A percentile compares a stretch with the other conserved stretches of the same genome.
These are phyloP conservation scores for Cryptosporidium sp. DNA, from an alignment of 169 alveolate species.

Conservation along the genomic window DNA sequence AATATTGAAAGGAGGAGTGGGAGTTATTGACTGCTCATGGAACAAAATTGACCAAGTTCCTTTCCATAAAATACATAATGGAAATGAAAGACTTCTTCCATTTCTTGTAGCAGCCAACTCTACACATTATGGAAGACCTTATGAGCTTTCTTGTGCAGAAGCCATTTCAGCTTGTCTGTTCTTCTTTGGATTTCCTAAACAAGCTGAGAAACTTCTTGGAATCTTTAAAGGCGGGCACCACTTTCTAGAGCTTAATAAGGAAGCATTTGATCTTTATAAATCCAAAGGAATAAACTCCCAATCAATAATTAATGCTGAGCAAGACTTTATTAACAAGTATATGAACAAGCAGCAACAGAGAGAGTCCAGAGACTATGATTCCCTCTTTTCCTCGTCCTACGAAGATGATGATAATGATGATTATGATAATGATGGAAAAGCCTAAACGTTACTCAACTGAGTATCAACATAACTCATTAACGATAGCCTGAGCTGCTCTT, in stretches of 20 bases:
- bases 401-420: conserved; percentile 19
- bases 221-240: conserved; percentile 90
- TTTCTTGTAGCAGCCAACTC: conserved; percentile 95
- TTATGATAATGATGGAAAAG: background rate
- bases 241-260: conserved; percentile 87
- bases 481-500: conserved; percentile 38
- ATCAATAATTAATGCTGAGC: conserved; percentile 76
- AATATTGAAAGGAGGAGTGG: conserved; percentile 88
- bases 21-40: conserved; percentile 97
- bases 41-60: conserved; percentile 88
- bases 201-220: conserved; percentile 86
- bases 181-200: conserved; percentile 86
- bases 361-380: conserved; percentile 29
- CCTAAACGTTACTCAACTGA: conserved; percentile 43
- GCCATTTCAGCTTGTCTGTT: conserved; percentile 94
- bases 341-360: conserved; percentile 9
- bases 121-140: conserved; percentile 94
- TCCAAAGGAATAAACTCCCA: conserved; percentile 77
- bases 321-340: conserved; percentile 21
- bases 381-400: conserved; percentile 5
- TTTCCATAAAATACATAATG: conserved; percentile 81
- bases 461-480: conserved; percentile 65
- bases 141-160: conserved; percentile 94
- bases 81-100: conserved; percentile 87
- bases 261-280: conserved; percentile 82